Percentiles rank a stretch among this genome's conserved stretches.
Evolutionary conservation across 345 rosid species (phyloP).

Genomic region (Pistacia atlantica): DNA sequence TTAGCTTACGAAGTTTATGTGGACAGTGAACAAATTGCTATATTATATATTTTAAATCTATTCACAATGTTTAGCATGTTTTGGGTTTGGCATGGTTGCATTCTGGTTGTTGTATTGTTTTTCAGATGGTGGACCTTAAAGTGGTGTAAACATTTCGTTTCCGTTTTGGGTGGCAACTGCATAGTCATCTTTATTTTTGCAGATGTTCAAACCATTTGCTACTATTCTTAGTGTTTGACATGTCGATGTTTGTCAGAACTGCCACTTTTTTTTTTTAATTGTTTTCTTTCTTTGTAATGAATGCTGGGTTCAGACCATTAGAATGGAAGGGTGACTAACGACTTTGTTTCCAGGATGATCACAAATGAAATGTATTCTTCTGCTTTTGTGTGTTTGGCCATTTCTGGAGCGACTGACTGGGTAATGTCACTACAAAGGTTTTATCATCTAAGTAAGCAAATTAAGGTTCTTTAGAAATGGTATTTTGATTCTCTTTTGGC

Average conservation of each 20-base stretch:
- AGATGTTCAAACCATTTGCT: no score
- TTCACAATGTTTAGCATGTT: background rate
- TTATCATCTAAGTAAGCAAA: slow-evolving; percentile 4
- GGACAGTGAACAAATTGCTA: no score
- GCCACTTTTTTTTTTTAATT: background rate
- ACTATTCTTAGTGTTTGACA: background rate
- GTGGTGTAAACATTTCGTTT: background rate
- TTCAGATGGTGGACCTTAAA: background rate
- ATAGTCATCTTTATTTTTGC: no score
- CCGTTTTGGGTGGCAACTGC: background rate
- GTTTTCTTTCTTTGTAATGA: background rate
- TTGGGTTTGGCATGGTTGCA: background rate
- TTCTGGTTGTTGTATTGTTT: background rate
- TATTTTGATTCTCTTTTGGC: slow-evolving; percentile 2
- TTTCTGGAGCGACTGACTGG: slow-evolving; percentile 94
- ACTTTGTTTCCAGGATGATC: slow-evolving; percentile 69
- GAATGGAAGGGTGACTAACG: background rate
- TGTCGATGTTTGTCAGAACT: background rate
- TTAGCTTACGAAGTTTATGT: background rate
- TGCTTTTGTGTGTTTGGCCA: slow-evolving; percentile 68
- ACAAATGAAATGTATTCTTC: slow-evolving; percentile 72
- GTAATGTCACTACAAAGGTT: slow-evolving; percentile 33
- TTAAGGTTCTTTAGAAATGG: background rate
- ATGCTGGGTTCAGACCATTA: background rate
- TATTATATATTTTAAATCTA: background rate